phyloP scores from a whole-genome alignment of 2,329 filamentous ascomycete genomes.

The Mycosphaerella arachidis region DNA sequence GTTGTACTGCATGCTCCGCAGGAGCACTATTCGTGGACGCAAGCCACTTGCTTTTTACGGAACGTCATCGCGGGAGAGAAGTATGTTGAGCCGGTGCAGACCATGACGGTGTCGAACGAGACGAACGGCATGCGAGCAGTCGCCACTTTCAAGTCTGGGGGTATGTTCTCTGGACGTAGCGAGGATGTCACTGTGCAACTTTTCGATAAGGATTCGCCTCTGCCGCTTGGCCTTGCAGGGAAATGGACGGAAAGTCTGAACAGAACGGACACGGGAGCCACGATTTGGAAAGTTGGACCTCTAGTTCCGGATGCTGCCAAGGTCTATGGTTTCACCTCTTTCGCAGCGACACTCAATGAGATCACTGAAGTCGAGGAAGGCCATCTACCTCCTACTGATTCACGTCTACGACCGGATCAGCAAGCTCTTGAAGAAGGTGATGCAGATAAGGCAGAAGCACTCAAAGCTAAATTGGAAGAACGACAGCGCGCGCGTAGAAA shows the following conservation, averaged over 20 bases:
- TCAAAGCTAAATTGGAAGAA: constrained; percentile 83
- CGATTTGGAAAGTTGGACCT: constrained; percentile 73
- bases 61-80: constrained; percentile 98
- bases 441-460: constrained; percentile 74
- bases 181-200: constrained; percentile 82
- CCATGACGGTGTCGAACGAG: constrained; percentile 81
- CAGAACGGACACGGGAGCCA: constrained; percentile 58
- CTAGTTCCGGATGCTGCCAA: constrained; percentile 74
- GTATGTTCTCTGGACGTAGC: constrained; percentile 92
- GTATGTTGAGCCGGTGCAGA: constrained; percentile 91
- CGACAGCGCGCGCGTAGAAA: constrained; percentile 70
- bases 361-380: constrained; percentile 73
- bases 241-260: constrained; percentile 79
- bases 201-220: constrained; percentile 60
- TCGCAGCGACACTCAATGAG: constrained; percentile 83
- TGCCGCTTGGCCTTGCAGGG: constrained; percentile 66
- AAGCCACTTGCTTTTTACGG: constrained; percentile 83
- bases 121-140: constrained; percentile 75
- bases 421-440: constrained; percentile 75
- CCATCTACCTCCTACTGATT: constrained; percentile 76
- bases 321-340: constrained; percentile 82
- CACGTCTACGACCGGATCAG: constrained; percentile 80
- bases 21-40: constrained; percentile 82
- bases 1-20: constrained; percentile 64
- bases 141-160: constrained; percentile 89